Base-by-base conservation (phyloP, 1,139 yeast species). In the Yarrowia galli region DNA sequence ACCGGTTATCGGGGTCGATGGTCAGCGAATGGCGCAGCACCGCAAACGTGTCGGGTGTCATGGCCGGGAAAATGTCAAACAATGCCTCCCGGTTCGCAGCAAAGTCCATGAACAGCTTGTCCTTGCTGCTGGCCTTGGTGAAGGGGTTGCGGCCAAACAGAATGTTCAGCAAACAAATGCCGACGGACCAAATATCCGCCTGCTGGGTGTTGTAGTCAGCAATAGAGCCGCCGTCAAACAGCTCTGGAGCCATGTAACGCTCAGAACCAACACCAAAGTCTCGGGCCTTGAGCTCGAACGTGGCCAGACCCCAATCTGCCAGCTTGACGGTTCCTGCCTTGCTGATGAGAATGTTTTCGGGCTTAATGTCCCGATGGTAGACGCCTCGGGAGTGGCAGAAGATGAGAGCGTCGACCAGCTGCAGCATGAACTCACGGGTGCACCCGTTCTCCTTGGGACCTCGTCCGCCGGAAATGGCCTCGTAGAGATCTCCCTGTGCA, bases 241-340 rank as follows among this genome's bases (percentile, higher is more conserved):
- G 81, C 76, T 95, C 99, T 0, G 99, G 99, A 0, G 98, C 97
- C 99, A 95, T 95, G 78, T 95, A 95, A 70, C 98, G 83, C 78
- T 93, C 98, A 65, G 95, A 88, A 28, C 99, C 99, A 69, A 93
- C 91, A 71, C 93, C 97, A 77, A 92, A 91, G 74, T 93, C 98
- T 53, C 85, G 79, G 73, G 92, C 88, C 58, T 79, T 79, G 67
- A 80, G 80, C 38, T 83, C 81, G 20, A 89, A 86, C 2, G 98
- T 89, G 2, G 97, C 97, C 74, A 92, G 82, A 3, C 97, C 97
- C 95, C 97, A 92, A 79, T 92, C 97, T 68, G 97, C 91, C 68
- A 92, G 81, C 76, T 91, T 91, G 73, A 92, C 87, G 38, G 89
- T 82, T 74, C 91, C 95, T 69, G 89, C 88, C 65, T 70, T 71